Base-by-base conservation (phyloP, 371 early-diverging fungal species). In the Syncephalastrum sp. region DNA sequence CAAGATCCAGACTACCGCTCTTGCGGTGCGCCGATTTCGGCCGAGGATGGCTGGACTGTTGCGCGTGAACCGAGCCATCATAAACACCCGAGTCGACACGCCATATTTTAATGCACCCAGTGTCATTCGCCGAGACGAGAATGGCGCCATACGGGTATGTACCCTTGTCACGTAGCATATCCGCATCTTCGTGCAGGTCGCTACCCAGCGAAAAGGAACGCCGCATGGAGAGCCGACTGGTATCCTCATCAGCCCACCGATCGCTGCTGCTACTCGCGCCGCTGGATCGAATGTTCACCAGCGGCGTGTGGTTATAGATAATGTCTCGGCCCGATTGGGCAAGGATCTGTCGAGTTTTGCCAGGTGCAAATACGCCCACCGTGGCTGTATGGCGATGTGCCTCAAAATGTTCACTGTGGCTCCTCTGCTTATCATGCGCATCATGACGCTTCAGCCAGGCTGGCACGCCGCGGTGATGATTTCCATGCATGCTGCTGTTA, bases 31-130 rank as follows among this genome's bases (percentile, higher is more conserved):
- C 17, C 4, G 24, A 10, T 4, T 45, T 45, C 29, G 29, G 29
- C 15, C 38, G 43, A 14, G 50, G n/a, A 7, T 25, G 38, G 25
- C 19, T 42, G 46, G 46, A 29, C 5, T 56, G 45, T 25, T 58
- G 58, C 29, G 17, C 15, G 25, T 38, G 6, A 17, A 45, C 12
- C 6, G 29, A 17, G 8, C 24, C 46, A 50, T 57, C 53, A 48
- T 57, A 63, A 14, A 49, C 50, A 21, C 74, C 75, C 5, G 73
- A 72, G 62, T 86, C 86, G 60, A 84, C 82, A 50, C 87, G 73
- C 75, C 85, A 88, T 5, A 88, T 82, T 49, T 83, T 81, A 55
- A 88, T 82, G 27, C 69, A 66, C 19, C 88, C 89, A 41, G 65
- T 61, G 15, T 79, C 69, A 64, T 87, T 88, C 12, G 87, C 81